Evolutionary conservation across 192 early-diverging fungal genomes (phyloP).

Genomic region (Backusella mclennaniae): DNA sequence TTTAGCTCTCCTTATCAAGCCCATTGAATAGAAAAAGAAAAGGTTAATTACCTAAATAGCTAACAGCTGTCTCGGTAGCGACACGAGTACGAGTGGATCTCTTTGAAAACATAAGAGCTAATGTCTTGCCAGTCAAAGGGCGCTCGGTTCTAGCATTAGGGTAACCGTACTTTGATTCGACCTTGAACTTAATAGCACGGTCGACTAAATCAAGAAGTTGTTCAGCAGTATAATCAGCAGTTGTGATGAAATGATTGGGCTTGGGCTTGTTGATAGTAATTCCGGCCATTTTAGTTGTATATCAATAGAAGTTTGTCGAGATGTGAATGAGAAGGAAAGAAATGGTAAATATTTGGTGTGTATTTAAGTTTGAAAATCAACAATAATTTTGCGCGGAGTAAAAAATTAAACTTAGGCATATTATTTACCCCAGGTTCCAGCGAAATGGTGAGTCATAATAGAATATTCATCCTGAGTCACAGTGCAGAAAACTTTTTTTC

Average conservation of each 20-base stretch:
- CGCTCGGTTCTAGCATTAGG: constrained; percentile 36
- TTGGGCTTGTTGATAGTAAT: constrained; percentile 11
- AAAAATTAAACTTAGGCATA: background rate
- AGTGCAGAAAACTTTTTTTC: background rate
- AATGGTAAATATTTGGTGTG: background rate
- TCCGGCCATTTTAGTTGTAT: background rate
- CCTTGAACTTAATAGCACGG: constrained; percentile 80
- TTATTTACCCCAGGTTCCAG: constrained; percentile 2
- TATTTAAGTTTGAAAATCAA: background rate
- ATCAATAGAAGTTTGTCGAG: background rate
- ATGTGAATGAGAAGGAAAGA: background rate
- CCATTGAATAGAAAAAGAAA: background rate
- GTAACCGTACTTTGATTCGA: constrained; percentile 55
- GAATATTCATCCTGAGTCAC: constrained; percentile 12
- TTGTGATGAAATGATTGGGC: constrained; percentile 69
- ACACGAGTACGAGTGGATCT: constrained; percentile 95
- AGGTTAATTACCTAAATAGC: constrained; percentile 61
- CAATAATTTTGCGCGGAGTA: background rate
- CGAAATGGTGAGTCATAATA: constrained; percentile 7
- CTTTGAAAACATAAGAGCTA: constrained; percentile 95
- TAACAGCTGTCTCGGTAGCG: constrained; percentile 87
- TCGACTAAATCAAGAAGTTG: constrained; percentile 79
- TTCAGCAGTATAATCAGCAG: constrained; percentile 75
- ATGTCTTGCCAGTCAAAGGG: constrained; percentile 79
- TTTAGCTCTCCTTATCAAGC: background rate